These are phyloP conservation scores for Apiotrichum montevideense DNA, from an alignment of 1,284 basidiomycete genomes.

Conservation along the genomic window DNA sequence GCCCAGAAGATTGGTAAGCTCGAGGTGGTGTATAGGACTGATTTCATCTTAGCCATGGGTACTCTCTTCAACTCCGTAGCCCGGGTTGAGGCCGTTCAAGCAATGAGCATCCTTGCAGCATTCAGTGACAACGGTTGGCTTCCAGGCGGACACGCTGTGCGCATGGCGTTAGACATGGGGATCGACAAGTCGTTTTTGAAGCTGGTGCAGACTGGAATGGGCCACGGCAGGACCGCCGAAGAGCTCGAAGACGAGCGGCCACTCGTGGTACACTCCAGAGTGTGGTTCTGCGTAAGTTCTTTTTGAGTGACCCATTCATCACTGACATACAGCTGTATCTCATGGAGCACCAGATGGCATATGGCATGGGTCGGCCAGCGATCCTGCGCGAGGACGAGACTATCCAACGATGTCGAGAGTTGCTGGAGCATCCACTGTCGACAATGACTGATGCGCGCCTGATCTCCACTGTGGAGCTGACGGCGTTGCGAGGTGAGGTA, in stretches of 20 bases:
- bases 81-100: slow-evolving; percentile 76
- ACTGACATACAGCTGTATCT: slow-evolving; percentile 57
- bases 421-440: slow-evolving; percentile 79
- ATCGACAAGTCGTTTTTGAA: slow-evolving; percentile 84
- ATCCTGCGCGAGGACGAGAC: slow-evolving; percentile 87
- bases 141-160: slow-evolving; percentile 77
- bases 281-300: slow-evolving; percentile 65
- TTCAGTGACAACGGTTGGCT: slow-evolving; percentile 91
- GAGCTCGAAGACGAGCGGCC: slow-evolving; percentile 63
- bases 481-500: slow-evolving; percentile 36
- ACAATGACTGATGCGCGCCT: slow-evolving; percentile 89
- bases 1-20: slow-evolving; percentile 60
- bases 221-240: slow-evolving; percentile 54
- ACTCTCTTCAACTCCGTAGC: slow-evolving; percentile 78
- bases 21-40: neutral
- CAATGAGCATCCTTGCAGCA: slow-evolving; percentile 80
- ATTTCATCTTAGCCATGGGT: slow-evolving; percentile 54
- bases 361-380: slow-evolving; percentile 84
- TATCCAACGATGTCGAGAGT: slow-evolving; percentile 68
- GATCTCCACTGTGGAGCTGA: slow-evolving; percentile 66
- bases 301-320: no score
- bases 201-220: slow-evolving; percentile 67
- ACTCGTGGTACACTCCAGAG: slow-evolving; percentile 70
- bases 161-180: slow-evolving; percentile 86
- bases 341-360: slow-evolving; percentile 91